Percentiles rank a stretch among this genome's conserved stretches.
Evolutionary conservation across 208 protist genomes (phyloP).

Genomic region (Zelonia costaricensis): DNA sequence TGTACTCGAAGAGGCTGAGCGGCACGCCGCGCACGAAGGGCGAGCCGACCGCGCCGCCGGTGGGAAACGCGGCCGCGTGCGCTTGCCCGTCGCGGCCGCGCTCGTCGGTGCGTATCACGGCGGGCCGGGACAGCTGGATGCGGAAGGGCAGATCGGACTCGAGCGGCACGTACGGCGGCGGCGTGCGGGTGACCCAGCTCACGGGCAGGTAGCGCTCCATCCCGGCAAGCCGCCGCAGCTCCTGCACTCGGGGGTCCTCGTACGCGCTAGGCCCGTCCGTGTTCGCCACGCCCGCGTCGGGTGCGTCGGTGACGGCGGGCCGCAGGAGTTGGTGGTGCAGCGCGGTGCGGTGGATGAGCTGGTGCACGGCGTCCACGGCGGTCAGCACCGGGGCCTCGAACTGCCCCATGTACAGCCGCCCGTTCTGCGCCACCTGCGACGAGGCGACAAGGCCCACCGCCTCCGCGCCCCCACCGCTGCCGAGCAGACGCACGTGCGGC

Average conservation of each 20-base stretch:
- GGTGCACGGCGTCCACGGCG: slow-evolving; percentile 80
- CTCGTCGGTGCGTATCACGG: slow-evolving; percentile 40
- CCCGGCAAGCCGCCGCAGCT: slow-evolving; percentile 23
- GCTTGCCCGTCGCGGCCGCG: not conserved
- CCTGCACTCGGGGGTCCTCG: slow-evolving; percentile 12
- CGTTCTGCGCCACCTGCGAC: slow-evolving; percentile 82
- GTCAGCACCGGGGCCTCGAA: slow-evolving; percentile 85
- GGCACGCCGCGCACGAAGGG: slow-evolving; percentile 74
- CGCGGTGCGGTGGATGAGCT: slow-evolving; percentile 70
- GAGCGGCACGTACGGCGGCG: slow-evolving; percentile 82
- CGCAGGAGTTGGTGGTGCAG: slow-evolving; percentile 63
- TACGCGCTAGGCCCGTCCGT: not conserved
- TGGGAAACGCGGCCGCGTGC: slow-evolving; percentile 38
- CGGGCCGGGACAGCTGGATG: slow-evolving; percentile 73
- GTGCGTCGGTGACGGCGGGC: slow-evolving; percentile 8
- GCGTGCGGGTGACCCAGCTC: slow-evolving; percentile 81
- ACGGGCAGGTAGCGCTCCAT: slow-evolving; percentile 76
- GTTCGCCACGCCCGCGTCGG: not conserved
- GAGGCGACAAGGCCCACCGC: slow-evolving; percentile 75
- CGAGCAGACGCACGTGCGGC: slow-evolving; percentile 59
- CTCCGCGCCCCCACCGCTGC: slow-evolving; percentile 50
- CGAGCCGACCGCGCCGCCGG: slow-evolving; percentile 71
- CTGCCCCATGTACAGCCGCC: slow-evolving; percentile 77
- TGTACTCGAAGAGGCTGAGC: slow-evolving; percentile 69
- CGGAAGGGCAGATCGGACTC: slow-evolving; percentile 86